phyloP scores from a whole-genome alignment of 73 alveolate genomes.

The Uronychia binucleata region DNA sequence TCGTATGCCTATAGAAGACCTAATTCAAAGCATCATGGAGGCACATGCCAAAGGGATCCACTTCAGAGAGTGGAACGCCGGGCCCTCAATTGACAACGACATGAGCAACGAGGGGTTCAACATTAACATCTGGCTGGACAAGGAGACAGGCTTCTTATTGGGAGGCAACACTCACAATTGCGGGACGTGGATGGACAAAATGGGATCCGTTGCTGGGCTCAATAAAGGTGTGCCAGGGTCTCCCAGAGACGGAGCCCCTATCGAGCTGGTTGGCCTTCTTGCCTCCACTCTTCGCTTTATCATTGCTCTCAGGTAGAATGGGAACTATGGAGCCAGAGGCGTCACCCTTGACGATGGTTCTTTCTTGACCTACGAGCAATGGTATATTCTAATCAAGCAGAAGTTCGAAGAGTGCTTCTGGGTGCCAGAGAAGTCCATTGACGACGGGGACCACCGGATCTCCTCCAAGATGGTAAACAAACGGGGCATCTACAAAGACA shows the following conservation, averaged over 20 bases:
- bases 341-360: conserved; percentile 64
- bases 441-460: conserved; percentile 51
- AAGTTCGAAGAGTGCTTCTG: conserved; percentile 86
- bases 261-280: conserved; percentile 90
- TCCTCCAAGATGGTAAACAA: conserved; percentile 57
- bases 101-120: conserved; percentile 97
- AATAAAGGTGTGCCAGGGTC: conserved; percentile 97
- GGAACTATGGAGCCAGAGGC: conserved; percentile 36
- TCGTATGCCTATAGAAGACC: conserved; percentile 4
- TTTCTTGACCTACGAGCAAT: conserved; percentile 66
- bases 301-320: conserved; percentile 59
- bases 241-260: conserved; percentile 98
- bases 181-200: conserved; percentile 99
- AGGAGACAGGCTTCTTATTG: conserved; percentile 89
- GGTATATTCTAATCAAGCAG: conserved; percentile 73
- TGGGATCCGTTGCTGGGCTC: conserved; percentile 92
- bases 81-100: conserved; percentile 85
- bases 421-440: conserved; percentile 64
- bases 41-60: conserved; percentile 72
- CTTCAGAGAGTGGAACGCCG: conserved; percentile 98
- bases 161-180: conserved; percentile 98
- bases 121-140: conserved; percentile 78
- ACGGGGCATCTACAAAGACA: conserved; percentile 75
- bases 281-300: conserved; percentile 81
- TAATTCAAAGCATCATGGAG: conserved; percentile 47